These are phyloP conservation scores for Citrus australasica DNA, from an alignment of 345 rosid genomes.

Conservation along the genomic window DNA sequence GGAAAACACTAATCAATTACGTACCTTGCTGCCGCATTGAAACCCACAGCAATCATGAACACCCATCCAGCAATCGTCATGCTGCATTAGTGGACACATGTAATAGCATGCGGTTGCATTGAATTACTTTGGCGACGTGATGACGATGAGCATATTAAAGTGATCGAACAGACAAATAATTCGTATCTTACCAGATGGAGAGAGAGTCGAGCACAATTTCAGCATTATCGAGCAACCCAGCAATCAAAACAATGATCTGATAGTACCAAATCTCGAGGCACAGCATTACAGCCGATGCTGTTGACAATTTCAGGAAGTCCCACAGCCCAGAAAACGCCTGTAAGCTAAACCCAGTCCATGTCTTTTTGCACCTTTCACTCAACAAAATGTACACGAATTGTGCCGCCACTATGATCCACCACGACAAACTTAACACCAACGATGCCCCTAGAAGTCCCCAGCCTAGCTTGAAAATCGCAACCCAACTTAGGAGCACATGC, in stretches of 20 bases:
- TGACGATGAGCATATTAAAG: slow-evolving; percentile 28
- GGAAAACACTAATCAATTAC: no score
- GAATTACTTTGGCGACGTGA: not conserved
- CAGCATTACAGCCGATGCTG: slow-evolving; percentile 64
- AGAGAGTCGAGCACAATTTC: slow-evolving; percentile 59
- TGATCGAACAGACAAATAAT: no score
- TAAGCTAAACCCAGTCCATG: slow-evolving; percentile 53
- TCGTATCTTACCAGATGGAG: not conserved
- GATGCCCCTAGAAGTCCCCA: slow-evolving; percentile 51
- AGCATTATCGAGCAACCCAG: slow-evolving; percentile 57
- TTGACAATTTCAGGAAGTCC: slow-evolving; percentile 48
- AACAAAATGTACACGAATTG: slow-evolving; percentile 50
- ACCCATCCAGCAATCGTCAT: slow-evolving; percentile 50
- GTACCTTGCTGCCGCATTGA: slow-evolving; percentile 80
- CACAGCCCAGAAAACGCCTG: slow-evolving; percentile 52
- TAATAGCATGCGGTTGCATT: no score
- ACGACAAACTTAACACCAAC: slow-evolving; percentile 43
- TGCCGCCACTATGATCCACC: slow-evolving; percentile 56
- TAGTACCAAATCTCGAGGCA: slow-evolving; percentile 61
- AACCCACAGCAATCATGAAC: slow-evolving; percentile 30
- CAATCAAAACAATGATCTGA: slow-evolving; percentile 55
- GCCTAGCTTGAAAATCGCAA: slow-evolving; percentile 36
- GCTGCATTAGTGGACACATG: slow-evolving; percentile 28
- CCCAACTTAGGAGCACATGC: slow-evolving; percentile 52
- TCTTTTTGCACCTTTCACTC: slow-evolving; percentile 38